These are phyloP conservation scores for Nicotiana rustica DNA, from an alignment of 305 asterid species.

Conservation along the genomic window DNA sequence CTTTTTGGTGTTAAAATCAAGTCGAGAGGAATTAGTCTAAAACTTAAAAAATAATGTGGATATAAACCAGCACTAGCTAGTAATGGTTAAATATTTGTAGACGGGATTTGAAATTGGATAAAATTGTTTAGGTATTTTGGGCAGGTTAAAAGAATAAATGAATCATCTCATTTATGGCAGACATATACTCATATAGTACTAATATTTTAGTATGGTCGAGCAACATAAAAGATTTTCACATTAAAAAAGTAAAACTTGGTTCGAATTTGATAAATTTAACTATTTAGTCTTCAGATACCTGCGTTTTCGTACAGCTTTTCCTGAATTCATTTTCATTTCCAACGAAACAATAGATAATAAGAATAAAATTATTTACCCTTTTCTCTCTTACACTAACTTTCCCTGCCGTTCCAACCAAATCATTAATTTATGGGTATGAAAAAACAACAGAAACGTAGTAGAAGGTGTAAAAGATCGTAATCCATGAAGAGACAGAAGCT, in stretches of 20 bases:
- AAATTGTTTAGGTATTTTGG: not conserved
- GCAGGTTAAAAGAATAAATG: not conserved
- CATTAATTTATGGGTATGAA: not conserved
- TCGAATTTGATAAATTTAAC: not conserved
- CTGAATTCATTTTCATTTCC: constrained; percentile 12
- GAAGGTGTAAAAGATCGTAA: not conserved
- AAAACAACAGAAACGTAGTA: not conserved
- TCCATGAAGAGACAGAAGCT: constrained; percentile 10
- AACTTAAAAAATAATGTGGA: not conserved
- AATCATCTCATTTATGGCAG: not conserved
- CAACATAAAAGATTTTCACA: too few relatives aligned
- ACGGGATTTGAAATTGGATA: not conserved
- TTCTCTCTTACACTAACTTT: not conserved
- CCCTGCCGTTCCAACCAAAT: not conserved
- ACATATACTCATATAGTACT: too few relatives aligned
- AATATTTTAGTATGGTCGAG: too few relatives aligned
- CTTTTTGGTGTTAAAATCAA: too few relatives aligned
- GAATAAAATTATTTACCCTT: not conserved
- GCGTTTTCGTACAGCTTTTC: not conserved
- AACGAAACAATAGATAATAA: not conserved
- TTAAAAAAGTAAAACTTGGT: not conserved
- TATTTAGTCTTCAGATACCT: not conserved
- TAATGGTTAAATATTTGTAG: not conserved
- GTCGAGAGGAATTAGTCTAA: not conserved
- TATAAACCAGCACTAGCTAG: not conserved